Conservation (phyloP, 2,329 filamentous ascomycete species). For the Alternaria arborescens region DNA sequence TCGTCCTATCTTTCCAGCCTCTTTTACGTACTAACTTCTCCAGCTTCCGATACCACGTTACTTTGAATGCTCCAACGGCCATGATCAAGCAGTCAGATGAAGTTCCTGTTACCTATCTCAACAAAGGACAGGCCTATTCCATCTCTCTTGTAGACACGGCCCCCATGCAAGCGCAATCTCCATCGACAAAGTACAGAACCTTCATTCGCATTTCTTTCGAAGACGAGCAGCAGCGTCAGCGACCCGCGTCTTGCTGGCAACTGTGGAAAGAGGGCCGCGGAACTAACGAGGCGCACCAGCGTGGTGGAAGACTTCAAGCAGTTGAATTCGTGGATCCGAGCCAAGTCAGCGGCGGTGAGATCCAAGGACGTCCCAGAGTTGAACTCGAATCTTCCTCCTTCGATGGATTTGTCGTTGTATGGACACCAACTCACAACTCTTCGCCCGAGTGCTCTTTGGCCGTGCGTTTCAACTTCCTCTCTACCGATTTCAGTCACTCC, state of each 20-base stretch:
- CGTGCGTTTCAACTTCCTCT: slow-evolving; percentile 97
- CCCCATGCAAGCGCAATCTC: slow-evolving; percentile 63
- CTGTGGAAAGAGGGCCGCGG: slow-evolving; percentile 96
- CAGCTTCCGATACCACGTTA: slow-evolving; percentile 87
- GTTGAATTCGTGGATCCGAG: slow-evolving; percentile 86
- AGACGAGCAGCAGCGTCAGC: slow-evolving; percentile 89
- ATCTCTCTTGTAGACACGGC: slow-evolving; percentile 83
- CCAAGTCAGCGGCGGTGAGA: slow-evolving; percentile 63
- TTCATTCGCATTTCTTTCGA: slow-evolving; percentile 97
- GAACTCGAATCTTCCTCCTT: slow-evolving; percentile 75
- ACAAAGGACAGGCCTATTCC: slow-evolving; percentile 95
- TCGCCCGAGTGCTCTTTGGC: slow-evolving; percentile 82
- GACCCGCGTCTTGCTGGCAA: slow-evolving; percentile 85
- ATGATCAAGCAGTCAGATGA: slow-evolving; percentile 93
- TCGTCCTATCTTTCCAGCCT: slow-evolving; percentile 11
- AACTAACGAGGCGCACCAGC: slow-evolving; percentile 93
- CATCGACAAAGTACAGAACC: slow-evolving; percentile 80
- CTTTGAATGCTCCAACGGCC: slow-evolving; percentile 90
- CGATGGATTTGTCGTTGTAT: slow-evolving; percentile 90
- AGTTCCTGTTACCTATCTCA: slow-evolving; percentile 96
- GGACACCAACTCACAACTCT: slow-evolving; percentile 75
- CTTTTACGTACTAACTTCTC: slow-evolving; percentile 31
- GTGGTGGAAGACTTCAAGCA: slow-evolving; percentile 89
- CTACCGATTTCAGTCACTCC: slow-evolving; percentile 97
- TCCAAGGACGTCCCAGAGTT: slow-evolving; percentile 56